Evolutionary conservation across 78 protist species (phyloP), one percentile per base, ranked within the genome.

Genomic region (Monosiga brevicollis): DNA sequence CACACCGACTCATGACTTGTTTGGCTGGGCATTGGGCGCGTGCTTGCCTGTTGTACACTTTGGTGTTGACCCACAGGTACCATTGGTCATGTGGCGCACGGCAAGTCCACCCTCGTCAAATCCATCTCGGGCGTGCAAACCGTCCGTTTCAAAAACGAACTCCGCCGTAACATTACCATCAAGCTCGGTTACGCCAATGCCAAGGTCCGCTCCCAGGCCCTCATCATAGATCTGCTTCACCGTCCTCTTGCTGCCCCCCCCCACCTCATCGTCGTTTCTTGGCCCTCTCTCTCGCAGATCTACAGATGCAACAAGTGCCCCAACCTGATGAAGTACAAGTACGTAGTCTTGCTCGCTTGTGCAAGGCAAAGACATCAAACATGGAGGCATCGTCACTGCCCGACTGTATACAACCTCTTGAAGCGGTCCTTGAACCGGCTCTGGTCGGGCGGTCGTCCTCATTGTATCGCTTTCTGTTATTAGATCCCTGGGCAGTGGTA

Each of bases 171-270:
- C 90, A 96, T 98, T 86, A 99, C 99, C 20, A 99, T 99, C 91
- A 98, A 99, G 92, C 93, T 99, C 32, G 99, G 99, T 32, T 99
- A 99, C 78, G 99, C 99, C 36, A 99, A 99, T 82, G 99, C 99
- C 36, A 99, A 99, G 92, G 90, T 95, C 10, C 2, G 70, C 26
- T 55, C 3, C 34, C 75, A 72, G 10, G 3, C 22, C 75, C 25
- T 72, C 34, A 32, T 72, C 11, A 9, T 72, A 26, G 75, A 11
- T 2, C 24, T 20, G 75, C 34, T 9, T 72, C 75, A 26, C 9
- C 3, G 38, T 72, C 11, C 24, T 6, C 34, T 22, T 72, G 22
- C 34, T 72, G 10, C 36, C 34, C 34, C 62, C 62, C 15, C 62
- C 29, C 15, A 15, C 62, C 15, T 6, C 62, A 49, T 20, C 62